Base-by-base conservation (phyloP, 2,329 filamentous ascomycete genomes). In the Fusarium ambrosium region DNA sequence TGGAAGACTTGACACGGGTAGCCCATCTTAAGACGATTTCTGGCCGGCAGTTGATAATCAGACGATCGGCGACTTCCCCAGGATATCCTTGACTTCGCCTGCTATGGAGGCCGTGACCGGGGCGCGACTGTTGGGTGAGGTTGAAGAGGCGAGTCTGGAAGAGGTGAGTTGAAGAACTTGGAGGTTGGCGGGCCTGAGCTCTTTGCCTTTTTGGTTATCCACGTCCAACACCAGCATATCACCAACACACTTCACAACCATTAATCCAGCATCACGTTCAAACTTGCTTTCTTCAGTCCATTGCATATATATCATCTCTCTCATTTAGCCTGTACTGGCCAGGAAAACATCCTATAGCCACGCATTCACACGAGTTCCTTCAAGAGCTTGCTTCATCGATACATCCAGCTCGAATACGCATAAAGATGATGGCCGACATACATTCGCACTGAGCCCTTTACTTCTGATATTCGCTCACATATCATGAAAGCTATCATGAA, bases 91-190 rank as follows among this genome's bases (percentile, higher is more conserved):
- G 32, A 34, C 11, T 34, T 34, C 32, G 32, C 32, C 32, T 34
- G 11, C 32, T 11, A 13, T 84, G 76, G 85, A 86, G 64, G 83
- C 82, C 58, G 80, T 81, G 29, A 82, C 85, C 8, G 90, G 91
- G 22, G 83, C 83, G 48, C 80, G 86, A 68, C 65, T 92, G 65
- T 80, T 92, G 58, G 84, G 81, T 4, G 89, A 92, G 77, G 82
- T 91, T 61, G 88, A 90, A 76, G 88, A 89, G 80, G 84, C 82
- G 69, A 91, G 84, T 79, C 82, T 92, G 45, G 89, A 92, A 78
- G 88, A 91, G 86, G 91, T 92, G 79, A 83, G 85, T 82, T 68
- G 45, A 55, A 59, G 63, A 55, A 32, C 27, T 55, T 69, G 43
- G 34, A n/a, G 27, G 43, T 61, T 27, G 18, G 70, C 62, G 63